Evolutionary conservation across 169 alveolate genomes (phyloP), one percentile per base, ranked within the genome.

Genomic region (Eimeria tenella): DNA sequence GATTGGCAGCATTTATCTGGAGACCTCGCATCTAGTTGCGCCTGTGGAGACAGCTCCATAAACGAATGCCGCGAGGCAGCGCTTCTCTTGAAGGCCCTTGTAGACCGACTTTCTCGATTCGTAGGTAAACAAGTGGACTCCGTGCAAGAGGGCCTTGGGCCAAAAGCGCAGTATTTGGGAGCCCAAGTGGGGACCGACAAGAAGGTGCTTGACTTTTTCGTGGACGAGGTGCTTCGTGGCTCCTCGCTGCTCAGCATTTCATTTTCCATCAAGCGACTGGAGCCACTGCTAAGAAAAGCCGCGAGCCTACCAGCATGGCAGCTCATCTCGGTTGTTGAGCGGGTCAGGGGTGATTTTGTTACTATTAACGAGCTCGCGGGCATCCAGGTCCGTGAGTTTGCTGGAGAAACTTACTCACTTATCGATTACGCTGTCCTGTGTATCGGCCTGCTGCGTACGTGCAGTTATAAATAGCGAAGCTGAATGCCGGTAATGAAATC

Each of bases 291-390:
- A 75, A 96, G 99, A 84, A 93, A 93, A 62, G 82, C 95, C 9
- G 98, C 98, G 5, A 93, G 82, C 84, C 93, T 95, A 42, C 97
- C 98, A 5, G 97, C 97, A 49, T 98, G 99, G 98, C 95, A 96
- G 49, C 94, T 97, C 75, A 96, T 98, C 52, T 96, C 98, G 31
- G 95, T 97, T 62, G 98, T 97, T 25, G 96, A 95, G 58, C 86
- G 58, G 63, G 95, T 87, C 50, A 94, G 86, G 93, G 99, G 99
- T 4, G 96, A 94, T 42, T 71, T 97, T 63, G 95, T 92, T 49
- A 91, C 95, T 31, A 92, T 95, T 23, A 94, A 92, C 89, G 88
- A 88, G 65, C 86, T 95, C 93, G 53, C 83, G 62, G 91, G 93
- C 21, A 90, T 92, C 21, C 94, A 90, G 94, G 94, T 75, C n/a